Evolutionary conservation across 768 basidiomycete genomes (phyloP).

Genomic region (Xanthoconium stramineum): DNA sequence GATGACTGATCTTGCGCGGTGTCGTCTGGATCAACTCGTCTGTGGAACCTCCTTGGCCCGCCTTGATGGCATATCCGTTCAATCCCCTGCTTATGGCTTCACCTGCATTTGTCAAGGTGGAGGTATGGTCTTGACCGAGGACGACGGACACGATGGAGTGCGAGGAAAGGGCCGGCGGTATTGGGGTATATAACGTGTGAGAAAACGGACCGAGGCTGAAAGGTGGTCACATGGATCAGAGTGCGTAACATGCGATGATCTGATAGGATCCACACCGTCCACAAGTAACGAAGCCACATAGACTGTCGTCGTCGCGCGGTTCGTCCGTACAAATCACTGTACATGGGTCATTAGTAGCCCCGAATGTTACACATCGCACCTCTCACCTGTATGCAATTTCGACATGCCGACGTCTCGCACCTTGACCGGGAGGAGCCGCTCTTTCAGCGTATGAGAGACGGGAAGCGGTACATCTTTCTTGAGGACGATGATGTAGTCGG

Average conservation of each 20-base stretch:
- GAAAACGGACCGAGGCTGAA: conserved; percentile 67
- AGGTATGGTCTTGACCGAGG: conserved; percentile 91
- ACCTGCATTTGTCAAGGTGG: conserved; percentile 75
- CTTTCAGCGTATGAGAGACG: conserved; percentile 29
- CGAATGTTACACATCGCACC: background rate
- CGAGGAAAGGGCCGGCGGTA: conserved; percentile 54
- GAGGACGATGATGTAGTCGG: conserved; percentile 67
- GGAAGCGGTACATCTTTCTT: conserved; percentile 14
- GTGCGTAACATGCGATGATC: background rate
- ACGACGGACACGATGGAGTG: conserved; percentile 65
- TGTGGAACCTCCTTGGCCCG: conserved; percentile 37
- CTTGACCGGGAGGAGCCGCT: conserved; percentile 59
- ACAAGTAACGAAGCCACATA: conserved; percentile 88
- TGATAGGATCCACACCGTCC: conserved; percentile 59
- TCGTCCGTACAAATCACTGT: conserved; percentile 71
- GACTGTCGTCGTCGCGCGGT: conserved; percentile 62
- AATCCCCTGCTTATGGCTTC: conserved; percentile 90
- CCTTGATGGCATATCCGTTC: conserved; percentile 83
- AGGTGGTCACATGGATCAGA: background rate
- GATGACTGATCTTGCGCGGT: conserved; percentile 71
- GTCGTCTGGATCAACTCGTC: conserved; percentile 77
- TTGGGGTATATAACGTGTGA: conserved; percentile 75
- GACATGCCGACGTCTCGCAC: conserved; percentile 77
- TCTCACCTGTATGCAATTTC: conserved; percentile 78
- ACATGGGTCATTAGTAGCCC: background rate